A percentile compares a stretch with the other conserved stretches of the same genome.
phyloP scores from a whole-genome alignment of 768 basidiomycete genomes.

The Mycena vitilis region DNA sequence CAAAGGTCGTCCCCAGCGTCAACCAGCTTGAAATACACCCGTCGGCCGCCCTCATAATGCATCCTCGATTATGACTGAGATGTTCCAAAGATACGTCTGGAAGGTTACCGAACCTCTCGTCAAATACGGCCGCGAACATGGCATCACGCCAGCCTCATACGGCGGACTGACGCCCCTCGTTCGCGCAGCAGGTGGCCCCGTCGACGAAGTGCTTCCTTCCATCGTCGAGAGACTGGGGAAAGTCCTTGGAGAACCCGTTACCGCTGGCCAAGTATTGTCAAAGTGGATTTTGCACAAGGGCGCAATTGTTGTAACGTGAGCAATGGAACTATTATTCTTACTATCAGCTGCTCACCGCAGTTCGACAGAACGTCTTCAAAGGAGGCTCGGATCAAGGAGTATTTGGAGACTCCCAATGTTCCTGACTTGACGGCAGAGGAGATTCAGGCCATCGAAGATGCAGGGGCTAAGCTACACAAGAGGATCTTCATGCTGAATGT shows the following conservation, averaged over 20 bases:
- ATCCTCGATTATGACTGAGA: not conserved
- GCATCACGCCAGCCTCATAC: slow-evolving; percentile 71
- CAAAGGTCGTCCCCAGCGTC: slow-evolving; percentile 69
- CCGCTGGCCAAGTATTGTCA: slow-evolving; percentile 72
- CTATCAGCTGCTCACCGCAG: slow-evolving; percentile 5
- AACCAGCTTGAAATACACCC: slow-evolving; percentile 84
- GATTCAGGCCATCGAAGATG: slow-evolving; percentile 69
- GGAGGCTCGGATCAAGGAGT: slow-evolving; percentile 58
- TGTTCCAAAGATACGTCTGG: slow-evolving; percentile 56
- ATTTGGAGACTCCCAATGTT: slow-evolving; percentile 50
- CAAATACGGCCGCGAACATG: slow-evolving; percentile 63
- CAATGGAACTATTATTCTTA: slow-evolving; percentile 25
- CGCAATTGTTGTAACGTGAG: slow-evolving; percentile 74
- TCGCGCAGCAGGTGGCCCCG: slow-evolving; percentile 63
- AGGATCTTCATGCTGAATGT: slow-evolving; percentile 54
- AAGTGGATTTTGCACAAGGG: slow-evolving; percentile 77
- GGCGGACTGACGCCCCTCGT: slow-evolving; percentile 63
- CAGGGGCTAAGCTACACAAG: slow-evolving; percentile 60
- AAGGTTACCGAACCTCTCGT: slow-evolving; percentile 67
- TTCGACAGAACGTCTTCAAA: slow-evolving; percentile 59
- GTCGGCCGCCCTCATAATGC: slow-evolving; percentile 46
- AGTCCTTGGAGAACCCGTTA: slow-evolving; percentile 53
- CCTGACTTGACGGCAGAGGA: slow-evolving; percentile 71
- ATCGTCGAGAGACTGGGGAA: slow-evolving; percentile 65
- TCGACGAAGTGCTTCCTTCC: slow-evolving; percentile 64